Evolutionary conservation across 208 protist genomes (phyloP).

Genomic region (Porcisia deanei): DNA sequence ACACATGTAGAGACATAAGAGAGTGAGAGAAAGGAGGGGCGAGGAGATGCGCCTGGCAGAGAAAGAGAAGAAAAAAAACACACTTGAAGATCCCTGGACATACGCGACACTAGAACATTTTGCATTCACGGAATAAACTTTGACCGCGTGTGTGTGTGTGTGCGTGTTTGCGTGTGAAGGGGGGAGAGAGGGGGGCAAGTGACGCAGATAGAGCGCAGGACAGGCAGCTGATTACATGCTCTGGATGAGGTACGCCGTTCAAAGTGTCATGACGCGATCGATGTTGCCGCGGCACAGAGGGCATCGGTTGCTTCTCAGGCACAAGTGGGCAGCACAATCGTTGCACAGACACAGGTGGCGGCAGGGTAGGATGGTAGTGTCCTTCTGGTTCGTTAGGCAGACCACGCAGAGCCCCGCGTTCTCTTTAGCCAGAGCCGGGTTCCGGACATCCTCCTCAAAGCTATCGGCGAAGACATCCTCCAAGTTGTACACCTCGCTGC

Average conservation of each 20-base stretch:
- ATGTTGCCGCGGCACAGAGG: constrained; percentile 88
- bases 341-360: constrained; percentile 92
- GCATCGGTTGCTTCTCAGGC: constrained; percentile 84
- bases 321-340: constrained; percentile 81
- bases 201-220: background rate
- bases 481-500: constrained; percentile 75
- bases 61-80: no score
- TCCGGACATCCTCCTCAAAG: constrained; percentile 25
- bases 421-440: constrained; percentile 23
- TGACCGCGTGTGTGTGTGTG: no score
- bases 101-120: no score
- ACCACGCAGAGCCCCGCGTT: constrained; percentile 77
- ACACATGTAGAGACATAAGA: background rate
- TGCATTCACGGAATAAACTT: no score
- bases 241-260: background rate
- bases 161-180: no score
- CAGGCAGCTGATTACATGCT: background rate
- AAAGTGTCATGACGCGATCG: constrained; percentile 68
- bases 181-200: background rate
- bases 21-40: background rate
- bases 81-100: no score
- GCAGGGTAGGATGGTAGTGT: constrained; percentile 93
- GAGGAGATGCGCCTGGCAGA: background rate
- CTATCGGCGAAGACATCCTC: constrained; percentile 81
- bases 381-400: constrained; percentile 79